These are phyloP conservation scores for Colletotrichum orchidophilum DNA, from an alignment of 2,329 filamentous ascomycete genomes.

Conservation along the genomic window DNA sequence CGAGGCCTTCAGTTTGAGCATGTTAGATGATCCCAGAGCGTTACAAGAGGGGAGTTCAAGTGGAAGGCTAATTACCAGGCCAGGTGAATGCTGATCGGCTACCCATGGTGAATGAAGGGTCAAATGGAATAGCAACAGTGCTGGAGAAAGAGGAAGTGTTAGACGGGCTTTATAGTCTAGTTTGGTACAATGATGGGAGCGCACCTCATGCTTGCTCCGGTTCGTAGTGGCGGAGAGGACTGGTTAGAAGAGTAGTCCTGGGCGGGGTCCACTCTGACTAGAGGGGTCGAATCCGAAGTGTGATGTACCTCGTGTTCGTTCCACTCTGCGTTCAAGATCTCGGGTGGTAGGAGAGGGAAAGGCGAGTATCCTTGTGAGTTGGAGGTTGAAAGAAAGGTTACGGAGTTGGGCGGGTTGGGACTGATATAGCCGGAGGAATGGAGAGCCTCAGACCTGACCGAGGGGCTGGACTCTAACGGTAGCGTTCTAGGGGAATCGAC, in stretches of 20 bases:
- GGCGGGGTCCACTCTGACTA: slow-evolving; percentile 45
- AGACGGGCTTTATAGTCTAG: slow-evolving; percentile 32
- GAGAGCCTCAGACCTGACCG: slow-evolving; percentile 37
- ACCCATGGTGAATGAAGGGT: slow-evolving; percentile 62
- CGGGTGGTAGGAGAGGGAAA: slow-evolving; percentile 41
- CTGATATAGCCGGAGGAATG: slow-evolving; percentile 41
- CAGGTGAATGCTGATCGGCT: slow-evolving; percentile 60
- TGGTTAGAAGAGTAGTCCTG: slow-evolving; percentile 39
- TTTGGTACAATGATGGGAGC: slow-evolving; percentile 31
- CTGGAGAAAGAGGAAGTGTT: slow-evolving; percentile 39
- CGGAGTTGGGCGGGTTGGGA: slow-evolving; percentile 37
- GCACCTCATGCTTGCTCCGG: slow-evolving; percentile 49
- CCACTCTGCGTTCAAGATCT: slow-evolving; percentile 44
- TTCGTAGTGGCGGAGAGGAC: slow-evolving; percentile 33
- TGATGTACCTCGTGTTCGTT: slow-evolving; percentile 37
- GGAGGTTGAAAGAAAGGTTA: slow-evolving; percentile 37
- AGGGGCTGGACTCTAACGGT: slow-evolving; percentile 37
- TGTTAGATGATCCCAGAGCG: neutral
- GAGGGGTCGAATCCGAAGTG: slow-evolving; percentile 37
- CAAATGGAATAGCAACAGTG: slow-evolving; percentile 61
- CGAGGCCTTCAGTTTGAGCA: slow-evolving; percentile 40
- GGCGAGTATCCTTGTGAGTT: slow-evolving; percentile 39
- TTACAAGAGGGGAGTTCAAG: neutral
- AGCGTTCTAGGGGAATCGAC: slow-evolving; percentile 39
- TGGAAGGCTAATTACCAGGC: slow-evolving; percentile 51